These are phyloP conservation scores for Smithsoniella earleae DNA, from an alignment of 163 green algal species.

Conservation along the genomic window DNA sequence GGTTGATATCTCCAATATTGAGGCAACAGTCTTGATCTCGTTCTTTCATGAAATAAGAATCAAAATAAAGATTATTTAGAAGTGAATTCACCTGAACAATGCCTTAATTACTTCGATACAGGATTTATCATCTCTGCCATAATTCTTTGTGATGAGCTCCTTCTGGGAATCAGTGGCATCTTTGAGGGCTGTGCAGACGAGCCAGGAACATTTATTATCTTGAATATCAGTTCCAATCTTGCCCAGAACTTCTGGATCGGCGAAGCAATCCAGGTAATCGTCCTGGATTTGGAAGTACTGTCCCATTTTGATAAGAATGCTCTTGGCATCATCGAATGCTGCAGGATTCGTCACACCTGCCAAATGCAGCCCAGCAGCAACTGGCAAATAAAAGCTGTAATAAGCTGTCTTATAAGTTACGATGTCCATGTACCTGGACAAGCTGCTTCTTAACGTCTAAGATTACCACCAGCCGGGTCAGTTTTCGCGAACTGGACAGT, in stretches of 20 bases:
- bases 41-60: slow-evolving; percentile 41
- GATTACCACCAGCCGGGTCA: no score
- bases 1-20: no score
- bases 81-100: slow-evolving; percentile 73
- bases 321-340: slow-evolving; percentile 55
- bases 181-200: slow-evolving; percentile 87
- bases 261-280: slow-evolving; percentile 96
- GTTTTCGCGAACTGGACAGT: background rate
- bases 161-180: slow-evolving; percentile 65
- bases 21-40: no score
- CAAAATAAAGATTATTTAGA: slow-evolving; percentile 68
- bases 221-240: slow-evolving; percentile 97
- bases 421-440: slow-evolving; percentile 69
- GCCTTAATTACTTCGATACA: slow-evolving; percentile 74
- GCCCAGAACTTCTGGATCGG: slow-evolving; percentile 86
- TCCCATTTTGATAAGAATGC: slow-evolving; percentile 88
- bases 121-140: slow-evolving; percentile 69
- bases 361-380: slow-evolving; percentile 83
- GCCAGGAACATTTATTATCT: slow-evolving; percentile 98
- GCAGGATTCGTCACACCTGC: slow-evolving; percentile 53
- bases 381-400: slow-evolving; percentile 95
- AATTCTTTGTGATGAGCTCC: slow-evolving; percentile 78
- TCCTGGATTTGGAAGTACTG: slow-evolving; percentile 99
- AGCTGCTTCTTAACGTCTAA: background rate
- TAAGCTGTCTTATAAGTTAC: slow-evolving; percentile 92